phyloP scores from a whole-genome alignment of 1,139 yeast genomes.

The Saccharomycopsis hybrid region DNA sequence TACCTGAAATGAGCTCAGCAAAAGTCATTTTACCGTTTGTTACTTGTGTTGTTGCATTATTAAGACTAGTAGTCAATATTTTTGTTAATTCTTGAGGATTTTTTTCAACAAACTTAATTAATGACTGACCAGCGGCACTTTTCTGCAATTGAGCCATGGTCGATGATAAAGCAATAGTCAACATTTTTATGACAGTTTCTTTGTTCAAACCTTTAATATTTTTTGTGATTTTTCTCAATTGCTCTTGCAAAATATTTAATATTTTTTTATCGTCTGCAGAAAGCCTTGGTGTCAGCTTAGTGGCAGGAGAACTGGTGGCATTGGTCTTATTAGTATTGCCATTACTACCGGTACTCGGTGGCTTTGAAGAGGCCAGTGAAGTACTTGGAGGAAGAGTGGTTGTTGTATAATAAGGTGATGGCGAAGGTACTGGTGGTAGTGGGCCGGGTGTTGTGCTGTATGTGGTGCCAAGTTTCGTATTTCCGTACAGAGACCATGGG shows the following conservation, averaged over 20 bases:
- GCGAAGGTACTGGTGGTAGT: neutral
- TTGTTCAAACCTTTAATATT: slow-evolving; percentile 66
- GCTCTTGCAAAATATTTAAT: slow-evolving; percentile 63
- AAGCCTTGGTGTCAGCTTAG: slow-evolving; percentile 27
- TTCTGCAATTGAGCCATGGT: slow-evolving; percentile 86
- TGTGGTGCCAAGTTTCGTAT: neutral
- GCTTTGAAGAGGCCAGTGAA: neutral
- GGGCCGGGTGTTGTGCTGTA: neutral
- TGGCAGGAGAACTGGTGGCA: slow-evolving; percentile 17
- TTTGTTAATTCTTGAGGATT: slow-evolving; percentile 84
- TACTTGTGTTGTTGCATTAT: slow-evolving; percentile 66
- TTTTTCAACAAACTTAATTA: slow-evolving; percentile 73
- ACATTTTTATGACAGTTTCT: slow-evolving; percentile 67
- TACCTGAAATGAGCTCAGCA: slow-evolving; percentile 18
- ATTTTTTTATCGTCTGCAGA: slow-evolving; percentile 58
- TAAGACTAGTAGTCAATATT: slow-evolving; percentile 75
- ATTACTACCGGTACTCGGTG: slow-evolving; percentile 7
- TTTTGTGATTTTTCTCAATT: slow-evolving; percentile 60
- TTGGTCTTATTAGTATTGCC: slow-evolving; percentile 6
- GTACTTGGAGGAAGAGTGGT: slow-evolving; percentile 1
- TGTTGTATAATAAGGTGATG: neutral
- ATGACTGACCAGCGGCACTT: slow-evolving; percentile 79
- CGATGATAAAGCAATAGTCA: slow-evolving; percentile 90
- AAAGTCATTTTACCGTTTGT: slow-evolving; percentile 35
- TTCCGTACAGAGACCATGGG: too few species aligned